phyloP scores from a whole-genome alignment of 495 filamentous ascomycete species.

The Podospora sp. region DNA sequence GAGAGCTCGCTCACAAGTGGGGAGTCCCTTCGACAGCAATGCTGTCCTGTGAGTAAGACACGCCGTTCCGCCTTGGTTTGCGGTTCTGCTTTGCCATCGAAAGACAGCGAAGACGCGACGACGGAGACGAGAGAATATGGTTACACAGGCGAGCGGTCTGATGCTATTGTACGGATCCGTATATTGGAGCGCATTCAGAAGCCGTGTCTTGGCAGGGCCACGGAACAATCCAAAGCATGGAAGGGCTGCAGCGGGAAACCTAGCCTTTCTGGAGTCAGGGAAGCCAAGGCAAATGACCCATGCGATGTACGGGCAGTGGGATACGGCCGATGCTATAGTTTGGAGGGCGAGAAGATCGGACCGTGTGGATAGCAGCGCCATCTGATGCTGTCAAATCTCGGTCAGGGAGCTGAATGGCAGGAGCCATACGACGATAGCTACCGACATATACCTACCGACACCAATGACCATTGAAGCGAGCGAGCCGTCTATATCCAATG shows the following conservation, averaged over 20 bases:
- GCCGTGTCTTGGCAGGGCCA: slow-evolving; percentile 17
- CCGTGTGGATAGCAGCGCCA: background rate
- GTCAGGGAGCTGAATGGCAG: background rate
- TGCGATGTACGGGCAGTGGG: background rate
- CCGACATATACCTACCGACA: slow-evolving; percentile 4
- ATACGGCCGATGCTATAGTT: background rate
- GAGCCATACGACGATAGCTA: background rate
- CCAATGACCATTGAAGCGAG: slow-evolving; percentile 2
- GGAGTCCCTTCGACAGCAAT: slow-evolving; percentile 2
- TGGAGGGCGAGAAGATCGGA: background rate
- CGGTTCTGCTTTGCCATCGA: background rate
- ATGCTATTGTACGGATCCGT: too few relatives aligned
- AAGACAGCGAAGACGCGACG: background rate
- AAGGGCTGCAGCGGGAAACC: background rate
- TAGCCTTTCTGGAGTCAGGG: background rate
- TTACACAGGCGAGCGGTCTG: background rate
- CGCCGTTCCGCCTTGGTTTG: background rate
- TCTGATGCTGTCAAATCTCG: background rate
- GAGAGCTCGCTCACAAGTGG: background rate
- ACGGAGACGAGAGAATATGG: background rate
- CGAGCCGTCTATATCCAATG: background rate
- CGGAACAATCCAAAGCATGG: slow-evolving; percentile 6
- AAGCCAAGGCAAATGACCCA: background rate
- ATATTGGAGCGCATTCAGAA: slow-evolving; percentile 14
- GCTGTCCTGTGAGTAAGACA: background rate